Evolutionary conservation across 768 basidiomycete species (phyloP), one percentile per base, ranked within the genome.

Genomic region (Tricholoma bakamatsutake): DNA sequence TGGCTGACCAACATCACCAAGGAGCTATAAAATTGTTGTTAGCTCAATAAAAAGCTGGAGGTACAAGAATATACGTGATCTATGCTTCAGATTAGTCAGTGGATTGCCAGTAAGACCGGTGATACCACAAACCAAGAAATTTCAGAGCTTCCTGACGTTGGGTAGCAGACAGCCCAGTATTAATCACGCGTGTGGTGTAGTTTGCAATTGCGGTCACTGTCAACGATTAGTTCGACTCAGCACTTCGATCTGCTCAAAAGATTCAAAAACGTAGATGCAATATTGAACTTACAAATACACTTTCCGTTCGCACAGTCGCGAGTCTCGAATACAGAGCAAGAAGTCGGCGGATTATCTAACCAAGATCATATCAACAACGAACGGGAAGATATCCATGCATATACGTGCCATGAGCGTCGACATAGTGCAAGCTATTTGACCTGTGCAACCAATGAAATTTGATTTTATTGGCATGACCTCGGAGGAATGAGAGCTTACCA

Each of bases 191-290:
- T 12, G 66, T 71, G 3, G 81, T 84, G 61, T 82, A 82, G 64
- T 82, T 83, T 1, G 80, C 77, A 57, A 82, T 82, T 27, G 81
- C 80, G 34, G 71, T 75, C 54, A 82, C 80, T 82, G 52, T 1
- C 15, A 1, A 28, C 1, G 17, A 17, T 48, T 47, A 21, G 21
- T 24, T 24, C 21, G 3, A 18, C 48, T 33, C 21, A 40, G 9
- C 39, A 13, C 13, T 39, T 30, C 21, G 37, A 27, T 50, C 42
- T 12, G 2, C 69, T 64, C 34, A 34, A 34, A 61, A 49, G 21
- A 24, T 3, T 24, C 21, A 3, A 64, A 57, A 30, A 62, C 66
- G 30, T 63, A 62, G 18, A 67, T 56, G 51, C 58, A 65, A 64
- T 80, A 24, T 24, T 24, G 3, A 24, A 24, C 21, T 60, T 53